phyloP scores from a whole-genome alignment of 768 basidiomycete genomes.

The Piloderma croceum region DNA sequence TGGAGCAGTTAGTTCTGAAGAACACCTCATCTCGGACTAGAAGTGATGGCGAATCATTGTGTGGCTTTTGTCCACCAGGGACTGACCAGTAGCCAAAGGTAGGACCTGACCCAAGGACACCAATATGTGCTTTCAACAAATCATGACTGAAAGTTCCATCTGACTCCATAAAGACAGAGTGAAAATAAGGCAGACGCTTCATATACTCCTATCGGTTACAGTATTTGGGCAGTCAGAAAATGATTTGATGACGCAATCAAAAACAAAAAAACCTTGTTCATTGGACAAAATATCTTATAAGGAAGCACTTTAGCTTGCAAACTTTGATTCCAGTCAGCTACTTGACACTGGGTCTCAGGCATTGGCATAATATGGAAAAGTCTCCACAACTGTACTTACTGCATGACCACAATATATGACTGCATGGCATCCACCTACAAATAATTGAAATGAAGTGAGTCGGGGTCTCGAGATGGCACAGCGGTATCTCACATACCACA shows the following conservation, averaged over 20 bases:
- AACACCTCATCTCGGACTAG: no score
- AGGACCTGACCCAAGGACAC: conserved; percentile 31
- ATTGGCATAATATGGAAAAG: background rate
- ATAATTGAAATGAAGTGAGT: background rate
- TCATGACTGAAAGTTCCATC: conserved; percentile 34
- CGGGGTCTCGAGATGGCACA: background rate
- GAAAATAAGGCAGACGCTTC: conserved; percentile 28
- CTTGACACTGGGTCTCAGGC: conserved; percentile 25
- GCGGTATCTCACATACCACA: background rate
- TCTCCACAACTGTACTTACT: background rate
- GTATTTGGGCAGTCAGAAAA: background rate
- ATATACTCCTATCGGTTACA: conserved; percentile 40
- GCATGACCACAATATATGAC: background rate
- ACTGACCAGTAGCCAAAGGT: conserved; percentile 39
- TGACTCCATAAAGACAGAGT: conserved; percentile 32
- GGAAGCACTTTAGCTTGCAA: conserved; percentile 18
- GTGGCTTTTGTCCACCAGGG: conserved; percentile 29
- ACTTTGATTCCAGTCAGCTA: conserved; percentile 30
- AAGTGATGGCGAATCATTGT: conserved; percentile 15
- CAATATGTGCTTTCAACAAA: conserved; percentile 30
- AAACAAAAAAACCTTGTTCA: conserved; percentile 25
- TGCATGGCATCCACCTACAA: background rate
- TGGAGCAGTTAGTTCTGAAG: no score
- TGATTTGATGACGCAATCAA: background rate
- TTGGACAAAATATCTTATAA: conserved; percentile 27